These are phyloP conservation scores for Rhododendron henanense DNA, from an alignment of 148 eudicot species.

Conservation along the genomic window DNA sequence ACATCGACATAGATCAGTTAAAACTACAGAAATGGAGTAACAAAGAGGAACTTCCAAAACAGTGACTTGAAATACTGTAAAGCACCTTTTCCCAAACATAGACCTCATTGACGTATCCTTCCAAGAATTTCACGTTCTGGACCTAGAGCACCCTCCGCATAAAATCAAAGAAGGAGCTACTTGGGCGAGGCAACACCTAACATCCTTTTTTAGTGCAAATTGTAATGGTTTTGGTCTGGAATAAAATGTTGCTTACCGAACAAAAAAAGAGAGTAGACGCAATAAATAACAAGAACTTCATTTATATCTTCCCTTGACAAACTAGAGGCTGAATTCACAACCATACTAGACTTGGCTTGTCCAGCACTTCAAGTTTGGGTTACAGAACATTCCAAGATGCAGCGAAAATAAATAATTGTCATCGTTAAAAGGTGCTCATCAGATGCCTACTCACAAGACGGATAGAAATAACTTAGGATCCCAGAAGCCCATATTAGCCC, in stretches of 20 bases:
- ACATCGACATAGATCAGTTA: neutral
- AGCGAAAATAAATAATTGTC: neutral
- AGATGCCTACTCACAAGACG: neutral
- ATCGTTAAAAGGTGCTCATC: neutral
- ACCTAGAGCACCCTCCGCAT: neutral
- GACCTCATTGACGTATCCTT: neutral
- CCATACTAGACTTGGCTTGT: neutral
- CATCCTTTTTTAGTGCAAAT: neutral
- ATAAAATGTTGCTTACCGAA: neutral
- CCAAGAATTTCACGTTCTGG: neutral
- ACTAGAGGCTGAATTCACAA: neutral
- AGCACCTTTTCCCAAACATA: neutral
- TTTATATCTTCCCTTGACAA: neutral
- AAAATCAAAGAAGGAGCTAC: neutral
- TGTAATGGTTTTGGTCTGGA: neutral
- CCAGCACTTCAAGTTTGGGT: neutral
- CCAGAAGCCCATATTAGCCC: neutral
- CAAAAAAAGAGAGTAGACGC: neutral
- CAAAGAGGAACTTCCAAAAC: neutral
- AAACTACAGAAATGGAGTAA: neutral
- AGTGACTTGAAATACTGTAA: neutral
- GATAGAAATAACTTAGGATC: neutral
- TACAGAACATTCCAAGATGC: neutral
- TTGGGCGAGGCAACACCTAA: neutral
- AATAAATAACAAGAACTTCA: neutral